Conservation (phyloP, 495 filamentous ascomycete genomes). For the Penicillium bovifimosum region DNA sequence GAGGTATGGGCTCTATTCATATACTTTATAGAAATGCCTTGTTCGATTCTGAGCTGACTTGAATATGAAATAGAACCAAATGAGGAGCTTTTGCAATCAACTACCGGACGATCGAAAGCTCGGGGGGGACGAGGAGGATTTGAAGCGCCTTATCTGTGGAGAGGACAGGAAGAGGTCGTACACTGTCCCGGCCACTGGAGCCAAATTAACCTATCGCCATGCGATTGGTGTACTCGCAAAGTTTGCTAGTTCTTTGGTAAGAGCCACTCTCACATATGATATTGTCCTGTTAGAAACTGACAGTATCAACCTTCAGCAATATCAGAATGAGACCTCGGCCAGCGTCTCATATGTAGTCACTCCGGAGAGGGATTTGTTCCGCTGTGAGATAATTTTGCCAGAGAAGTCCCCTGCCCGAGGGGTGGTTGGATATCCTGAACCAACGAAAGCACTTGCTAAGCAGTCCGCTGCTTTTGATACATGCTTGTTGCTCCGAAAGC, state of each 20-base stretch:
- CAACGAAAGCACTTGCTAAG: slow-evolving; percentile 74
- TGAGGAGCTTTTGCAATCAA: slow-evolving; percentile 68
- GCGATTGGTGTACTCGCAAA: slow-evolving; percentile 61
- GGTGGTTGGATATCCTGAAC: slow-evolving; percentile 53
- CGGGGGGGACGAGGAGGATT: slow-evolving; percentile 52
- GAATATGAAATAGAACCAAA: slow-evolving; percentile 31
- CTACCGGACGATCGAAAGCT: slow-evolving; percentile 74
- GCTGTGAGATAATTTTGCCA: slow-evolving; percentile 80
- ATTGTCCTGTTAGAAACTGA: not conserved
- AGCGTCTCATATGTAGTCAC: slow-evolving; percentile 60
- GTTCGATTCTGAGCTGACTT: not conserved
- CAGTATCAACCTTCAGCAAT: slow-evolving; percentile 41
- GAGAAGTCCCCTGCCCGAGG: slow-evolving; percentile 65
- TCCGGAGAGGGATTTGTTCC: slow-evolving; percentile 52
- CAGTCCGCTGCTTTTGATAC: slow-evolving; percentile 85
- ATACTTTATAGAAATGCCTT: no score
- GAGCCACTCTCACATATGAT: slow-evolving; percentile 10
- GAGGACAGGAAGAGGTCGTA: slow-evolving; percentile 53
- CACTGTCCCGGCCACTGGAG: slow-evolving; percentile 62
- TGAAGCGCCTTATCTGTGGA: slow-evolving; percentile 50
- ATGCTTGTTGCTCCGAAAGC: slow-evolving; percentile 63
- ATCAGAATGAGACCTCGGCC: slow-evolving; percentile 49
- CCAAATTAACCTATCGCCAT: slow-evolving; percentile 73
- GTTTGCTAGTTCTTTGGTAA: slow-evolving; percentile 54
- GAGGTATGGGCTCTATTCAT: slow-evolving; percentile 28